These are phyloP conservation scores for Didymella sp. DNA, from an alignment of 2,329 filamentous ascomycete species.

Conservation along the genomic window DNA sequence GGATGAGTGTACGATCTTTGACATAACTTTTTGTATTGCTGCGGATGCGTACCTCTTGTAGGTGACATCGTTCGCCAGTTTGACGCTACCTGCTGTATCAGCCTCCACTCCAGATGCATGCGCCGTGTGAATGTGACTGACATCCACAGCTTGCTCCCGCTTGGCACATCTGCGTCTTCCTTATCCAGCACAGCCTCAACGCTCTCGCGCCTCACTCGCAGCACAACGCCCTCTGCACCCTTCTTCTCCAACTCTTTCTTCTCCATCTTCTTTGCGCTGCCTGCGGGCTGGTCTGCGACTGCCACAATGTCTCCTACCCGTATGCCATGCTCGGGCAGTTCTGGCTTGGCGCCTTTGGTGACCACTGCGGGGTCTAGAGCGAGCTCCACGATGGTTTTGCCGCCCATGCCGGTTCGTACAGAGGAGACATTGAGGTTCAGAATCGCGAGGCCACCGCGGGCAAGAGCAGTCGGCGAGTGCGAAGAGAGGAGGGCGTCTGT, in stretches of 20 bases:
- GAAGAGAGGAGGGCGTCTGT: conserved; percentile 71
- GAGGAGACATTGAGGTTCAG: conserved; percentile 76
- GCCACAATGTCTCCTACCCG: conserved; percentile 79
- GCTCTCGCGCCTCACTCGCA: conserved; percentile 64
- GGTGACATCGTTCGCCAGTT: conserved; percentile 71
- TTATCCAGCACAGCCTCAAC: conserved; percentile 75
- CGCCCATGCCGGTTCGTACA: conserved; percentile 86
- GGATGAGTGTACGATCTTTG: conserved; percentile 20
- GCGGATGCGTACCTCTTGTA: conserved; percentile 61
- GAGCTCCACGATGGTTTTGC: conserved; percentile 88
- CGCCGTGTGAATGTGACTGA: conserved; percentile 50
- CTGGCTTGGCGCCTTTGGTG: conserved; percentile 54
- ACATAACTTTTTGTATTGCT: conserved; percentile 15
- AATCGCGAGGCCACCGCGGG: conserved; percentile 79
- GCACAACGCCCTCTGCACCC: conserved; percentile 74
- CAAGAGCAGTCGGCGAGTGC: conserved; percentile 71
- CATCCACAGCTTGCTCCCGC: conserved; percentile 66
- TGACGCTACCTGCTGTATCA: conserved; percentile 60
- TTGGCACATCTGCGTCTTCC: conserved; percentile 62
- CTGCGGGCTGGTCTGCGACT: conserved; percentile 76
- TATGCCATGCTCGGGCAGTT: conserved; percentile 77
- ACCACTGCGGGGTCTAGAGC: conserved; percentile 71
- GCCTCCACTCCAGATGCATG: conserved; percentile 20
- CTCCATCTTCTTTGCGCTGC: conserved; percentile 73
- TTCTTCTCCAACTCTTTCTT: conserved; percentile 73